phyloP scores from a whole-genome alignment of 2,329 filamentous ascomycete genomes.

The Fulvia fulva region DNA sequence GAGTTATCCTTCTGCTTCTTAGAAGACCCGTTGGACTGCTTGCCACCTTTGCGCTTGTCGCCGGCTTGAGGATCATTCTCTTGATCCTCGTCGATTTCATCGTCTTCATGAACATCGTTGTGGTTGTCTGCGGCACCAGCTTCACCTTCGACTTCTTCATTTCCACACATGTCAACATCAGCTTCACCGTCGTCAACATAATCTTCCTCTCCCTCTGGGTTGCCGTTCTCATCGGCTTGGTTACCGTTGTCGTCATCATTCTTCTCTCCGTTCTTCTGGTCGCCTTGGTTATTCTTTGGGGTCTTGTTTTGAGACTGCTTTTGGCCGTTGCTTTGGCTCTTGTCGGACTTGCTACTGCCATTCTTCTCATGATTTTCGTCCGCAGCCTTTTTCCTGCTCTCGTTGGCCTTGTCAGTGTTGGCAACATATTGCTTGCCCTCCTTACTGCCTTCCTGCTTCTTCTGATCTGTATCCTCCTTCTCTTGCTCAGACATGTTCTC shows the following conservation, averaged over 20 bases:
- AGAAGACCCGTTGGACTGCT: conserved; percentile 11
- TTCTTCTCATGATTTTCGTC: conserved; percentile 28
- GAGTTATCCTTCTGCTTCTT: conserved; percentile 37
- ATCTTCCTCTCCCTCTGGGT: conserved; percentile 16
- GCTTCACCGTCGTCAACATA: conserved; percentile 31
- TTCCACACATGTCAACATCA: conserved; percentile 23
- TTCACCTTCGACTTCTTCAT: conserved; percentile 13
- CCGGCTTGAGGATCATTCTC: conserved; percentile 11
- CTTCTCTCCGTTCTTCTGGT: conserved; percentile 22
- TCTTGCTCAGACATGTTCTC: conserved; percentile 46
- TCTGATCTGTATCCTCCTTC: conserved; percentile 42
- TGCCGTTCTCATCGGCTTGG: background rate
- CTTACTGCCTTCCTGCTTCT: conserved; percentile 37
- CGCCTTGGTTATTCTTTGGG: conserved; percentile 18
- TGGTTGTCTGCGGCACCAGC: conserved; percentile 19
- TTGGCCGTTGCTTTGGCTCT: background rate
- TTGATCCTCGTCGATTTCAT: conserved; percentile 34
- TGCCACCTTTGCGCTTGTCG: conserved; percentile 20
- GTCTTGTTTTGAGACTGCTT: conserved; percentile 10
- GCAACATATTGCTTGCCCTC: conserved; percentile 43
- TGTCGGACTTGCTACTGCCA: background rate
- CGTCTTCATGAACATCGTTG: conserved; percentile 30
- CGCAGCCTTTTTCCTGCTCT: conserved; percentile 37
- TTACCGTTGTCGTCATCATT: conserved; percentile 29
- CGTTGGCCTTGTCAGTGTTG: conserved; percentile 43